Evolutionary conservation across 352 stramenopile species (phyloP), one percentile per base, ranked within the genome.

Genomic region (Pythium phragmitis): DNA sequence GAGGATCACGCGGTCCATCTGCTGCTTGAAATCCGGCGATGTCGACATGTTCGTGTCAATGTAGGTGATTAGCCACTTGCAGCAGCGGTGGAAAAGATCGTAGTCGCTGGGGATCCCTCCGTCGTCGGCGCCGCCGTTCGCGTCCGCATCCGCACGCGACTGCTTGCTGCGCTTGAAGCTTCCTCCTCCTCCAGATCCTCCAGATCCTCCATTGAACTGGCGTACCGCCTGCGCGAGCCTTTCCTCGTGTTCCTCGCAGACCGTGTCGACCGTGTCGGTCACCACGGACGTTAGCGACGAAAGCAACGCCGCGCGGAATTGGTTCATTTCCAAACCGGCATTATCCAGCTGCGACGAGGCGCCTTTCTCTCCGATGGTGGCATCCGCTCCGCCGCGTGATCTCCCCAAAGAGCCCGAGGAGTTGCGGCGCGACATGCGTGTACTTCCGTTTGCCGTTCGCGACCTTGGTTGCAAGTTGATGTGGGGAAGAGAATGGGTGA

Each of bases 1-100:
- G 28, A 88, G 68, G 47, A 91, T 88, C 49, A 91, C 76, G 50
- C 81, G 76, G 41, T 89, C 81, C 81, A 91, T 91, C 56, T 91
- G 79, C 55, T 82, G 52, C 17, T 60, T 42, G 58, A 90, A 90
- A 42, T 74, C 67, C 16, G 60, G 57, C 41, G 81, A 88, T 41
- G 72, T 84, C 46, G 75, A 66, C 81, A 92, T 89, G 72, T 88
- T 76, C 28, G 72, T 65, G 30, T 67, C 34, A 53, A 92, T 89
- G 66, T 88, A 92, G 54, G 68, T 39, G 43, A 89, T 79, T 46
- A 92, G 64, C 14, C 69, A 76, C 49, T 75, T 68, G 73, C 83
- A 92, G 63, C 73, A 77, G 23, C 42, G 67, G 67, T 85, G 79
- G 68, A 85, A 90, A 19, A 69, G 34, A 36, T 92, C 77, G 62